Conservation (phyloP, 2,329 filamentous ascomycete genomes). For the Phyllosticta paracitricarpa region DNA sequence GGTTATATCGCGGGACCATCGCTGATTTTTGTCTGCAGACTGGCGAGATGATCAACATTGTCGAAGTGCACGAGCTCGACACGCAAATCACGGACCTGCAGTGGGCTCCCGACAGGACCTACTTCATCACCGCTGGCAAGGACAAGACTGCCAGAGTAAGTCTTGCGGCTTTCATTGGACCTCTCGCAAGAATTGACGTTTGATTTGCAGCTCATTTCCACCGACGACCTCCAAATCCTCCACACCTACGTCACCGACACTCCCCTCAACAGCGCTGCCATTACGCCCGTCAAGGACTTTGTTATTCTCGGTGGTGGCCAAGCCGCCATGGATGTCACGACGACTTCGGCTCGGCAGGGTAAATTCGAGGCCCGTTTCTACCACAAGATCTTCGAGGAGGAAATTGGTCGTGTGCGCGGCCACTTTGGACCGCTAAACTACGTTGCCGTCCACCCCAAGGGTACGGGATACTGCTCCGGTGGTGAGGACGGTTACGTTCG, state of each 20-base stretch:
- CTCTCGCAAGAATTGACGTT: not conserved
- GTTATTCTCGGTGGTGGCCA: slow-evolving; percentile 97
- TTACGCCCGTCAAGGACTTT: slow-evolving; percentile 93
- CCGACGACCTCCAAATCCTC: slow-evolving; percentile 77
- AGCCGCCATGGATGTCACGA: slow-evolving; percentile 97
- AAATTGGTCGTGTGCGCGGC: slow-evolving; percentile 91
- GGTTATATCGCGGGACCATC: not conserved
- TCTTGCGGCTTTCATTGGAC: not conserved
- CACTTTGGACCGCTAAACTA: slow-evolving; percentile 98
- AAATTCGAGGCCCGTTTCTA: slow-evolving; percentile 99
- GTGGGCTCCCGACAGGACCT: slow-evolving; percentile 86
- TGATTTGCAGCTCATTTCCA: slow-evolving; percentile 58
- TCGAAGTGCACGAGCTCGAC: slow-evolving; percentile 79
- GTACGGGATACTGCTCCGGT: slow-evolving; percentile 86
- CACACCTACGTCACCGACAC: slow-evolving; percentile 92
- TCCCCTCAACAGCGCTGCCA: slow-evolving; percentile 87
- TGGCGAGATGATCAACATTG: slow-evolving; percentile 71
- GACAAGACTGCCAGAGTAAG: slow-evolving; percentile 89
- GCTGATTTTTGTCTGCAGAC: slow-evolving; percentile 36
- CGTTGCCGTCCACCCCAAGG: slow-evolving; percentile 83
- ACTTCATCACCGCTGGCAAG: slow-evolving; percentile 97
- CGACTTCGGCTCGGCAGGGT: slow-evolving; percentile 84
- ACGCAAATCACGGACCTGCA: slow-evolving; percentile 83
- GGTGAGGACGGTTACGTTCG: slow-evolving; percentile 98
- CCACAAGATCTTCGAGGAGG: slow-evolving; percentile 99